Evolutionary conservation across 768 basidiomycete species (phyloP).

Genomic region (Mrakia blollopis): DNA sequence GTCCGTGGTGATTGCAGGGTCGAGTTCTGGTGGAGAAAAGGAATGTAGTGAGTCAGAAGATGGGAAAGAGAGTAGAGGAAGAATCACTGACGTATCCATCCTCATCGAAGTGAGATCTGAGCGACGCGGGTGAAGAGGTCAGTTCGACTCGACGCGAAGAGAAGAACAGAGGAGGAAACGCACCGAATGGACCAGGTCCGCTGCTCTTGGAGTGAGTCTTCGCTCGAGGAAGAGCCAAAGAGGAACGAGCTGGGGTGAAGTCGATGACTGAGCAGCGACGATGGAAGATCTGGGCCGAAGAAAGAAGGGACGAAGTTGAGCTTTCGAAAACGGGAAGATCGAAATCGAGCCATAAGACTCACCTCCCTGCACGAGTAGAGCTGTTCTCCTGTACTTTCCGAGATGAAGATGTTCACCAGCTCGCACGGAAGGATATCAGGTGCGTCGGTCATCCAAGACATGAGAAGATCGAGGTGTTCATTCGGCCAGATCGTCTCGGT

Average conservation of each 20-base stretch:
- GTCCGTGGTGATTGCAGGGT: conserved; percentile 28
- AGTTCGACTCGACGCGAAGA: no score
- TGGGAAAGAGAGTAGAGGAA: not conserved
- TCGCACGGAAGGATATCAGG: conserved; percentile 25
- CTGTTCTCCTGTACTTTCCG: not conserved
- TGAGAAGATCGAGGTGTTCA: conserved; percentile 18
- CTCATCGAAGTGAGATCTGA: not conserved
- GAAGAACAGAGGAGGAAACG: not conserved
- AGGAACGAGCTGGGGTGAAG: not conserved
- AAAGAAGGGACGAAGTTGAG: no score
- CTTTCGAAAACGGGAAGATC: not conserved
- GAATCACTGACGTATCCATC: not conserved
- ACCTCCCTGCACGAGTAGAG: conserved; percentile 23
- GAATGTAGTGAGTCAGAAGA: not conserved
- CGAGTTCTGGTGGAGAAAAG: conserved; percentile 15
- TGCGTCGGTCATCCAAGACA: not conserved
- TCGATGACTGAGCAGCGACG: not conserved
- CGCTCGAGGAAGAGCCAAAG: not conserved
- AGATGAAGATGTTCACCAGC: conserved; percentile 15
- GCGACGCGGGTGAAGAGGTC: not conserved
- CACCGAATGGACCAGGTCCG: not conserved
- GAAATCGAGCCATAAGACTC: not conserved
- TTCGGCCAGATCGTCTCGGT: conserved; percentile 6
- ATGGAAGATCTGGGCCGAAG: not conserved
- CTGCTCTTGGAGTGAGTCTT: not conserved